Conservation (phyloP, 495 filamentous ascomycete genomes). For the Podospora didyma region DNA sequence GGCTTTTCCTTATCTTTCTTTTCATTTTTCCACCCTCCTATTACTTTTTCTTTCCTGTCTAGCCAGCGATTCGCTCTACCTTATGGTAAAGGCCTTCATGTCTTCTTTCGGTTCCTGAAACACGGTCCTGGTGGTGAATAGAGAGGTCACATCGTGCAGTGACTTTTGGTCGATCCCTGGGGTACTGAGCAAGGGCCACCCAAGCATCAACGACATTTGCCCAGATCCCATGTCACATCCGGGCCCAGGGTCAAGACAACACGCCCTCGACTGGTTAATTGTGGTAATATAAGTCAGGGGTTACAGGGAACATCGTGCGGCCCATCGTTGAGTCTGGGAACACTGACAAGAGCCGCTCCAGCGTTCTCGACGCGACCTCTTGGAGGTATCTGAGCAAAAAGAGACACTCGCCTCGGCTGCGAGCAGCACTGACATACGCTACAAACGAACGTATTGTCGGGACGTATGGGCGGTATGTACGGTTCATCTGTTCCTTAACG, state of each 20-base stretch:
- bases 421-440: background rate
- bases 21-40: too few species aligned
- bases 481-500: too few species aligned
- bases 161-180: conserved; percentile 13
- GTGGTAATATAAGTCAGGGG: conserved; percentile 24
- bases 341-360: background rate
- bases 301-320: conserved; percentile 9
- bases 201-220: conserved; percentile 15
- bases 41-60: background rate
- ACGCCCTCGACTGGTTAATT: conserved; percentile 19
- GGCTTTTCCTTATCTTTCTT: too few species aligned
- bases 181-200: conserved; percentile 8
- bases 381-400: background rate
- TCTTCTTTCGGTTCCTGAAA: conserved; percentile 20
- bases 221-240: conserved; percentile 24
- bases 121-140: conserved; percentile 5
- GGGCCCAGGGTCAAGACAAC: conserved; percentile 9
- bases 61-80: background rate
- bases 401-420: background rate
- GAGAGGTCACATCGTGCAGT: conserved; percentile 25
- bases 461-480: too few species aligned
- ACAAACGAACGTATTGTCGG: too few species aligned
- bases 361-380: background rate
- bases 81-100: conserved; percentile 1
- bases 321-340: background rate